Conservation (phyloP, 805 yeast species). For the Alloascoidea hylecoeti region DNA sequence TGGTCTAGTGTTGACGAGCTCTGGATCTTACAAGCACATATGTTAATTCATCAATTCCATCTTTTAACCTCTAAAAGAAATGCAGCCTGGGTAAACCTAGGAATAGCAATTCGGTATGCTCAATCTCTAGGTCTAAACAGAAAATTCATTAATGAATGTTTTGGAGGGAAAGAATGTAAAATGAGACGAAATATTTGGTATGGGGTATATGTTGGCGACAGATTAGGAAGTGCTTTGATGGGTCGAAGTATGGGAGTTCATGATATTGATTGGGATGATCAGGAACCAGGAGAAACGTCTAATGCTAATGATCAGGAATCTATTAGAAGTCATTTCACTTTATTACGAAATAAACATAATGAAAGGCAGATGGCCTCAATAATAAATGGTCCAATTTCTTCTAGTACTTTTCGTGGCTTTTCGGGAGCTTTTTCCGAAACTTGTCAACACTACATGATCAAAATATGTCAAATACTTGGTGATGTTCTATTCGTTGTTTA, state of each 20-base stretch:
- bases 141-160: constrained; percentile 22
- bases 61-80: constrained; percentile 21
- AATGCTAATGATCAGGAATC: neutral
- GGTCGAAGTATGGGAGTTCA: constrained; percentile 23
- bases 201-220: constrained; percentile 20
- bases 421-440: constrained; percentile 8
- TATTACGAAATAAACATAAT: neutral
- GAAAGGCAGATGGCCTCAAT: neutral
- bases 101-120: constrained; percentile 23
- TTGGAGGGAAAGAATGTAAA: constrained; percentile 15
- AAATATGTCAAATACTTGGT: constrained; percentile 17
- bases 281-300: neutral
- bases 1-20: too few relatives aligned
- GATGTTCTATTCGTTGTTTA: constrained; percentile 19
- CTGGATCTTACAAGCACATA: constrained; percentile 24
- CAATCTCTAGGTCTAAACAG: constrained; percentile 25
- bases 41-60: constrained; percentile 21
- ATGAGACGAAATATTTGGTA: constrained; percentile 21
- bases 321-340: neutral
- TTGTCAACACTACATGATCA: constrained; percentile 16
- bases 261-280: constrained; percentile 26
- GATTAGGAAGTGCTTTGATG: constrained; percentile 18
- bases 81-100: constrained; percentile 26
- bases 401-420: neutral
- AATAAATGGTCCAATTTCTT: neutral